phyloP scores from a whole-genome alignment of 768 basidiomycete genomes.

The Rhodotorula graminis region DNA sequence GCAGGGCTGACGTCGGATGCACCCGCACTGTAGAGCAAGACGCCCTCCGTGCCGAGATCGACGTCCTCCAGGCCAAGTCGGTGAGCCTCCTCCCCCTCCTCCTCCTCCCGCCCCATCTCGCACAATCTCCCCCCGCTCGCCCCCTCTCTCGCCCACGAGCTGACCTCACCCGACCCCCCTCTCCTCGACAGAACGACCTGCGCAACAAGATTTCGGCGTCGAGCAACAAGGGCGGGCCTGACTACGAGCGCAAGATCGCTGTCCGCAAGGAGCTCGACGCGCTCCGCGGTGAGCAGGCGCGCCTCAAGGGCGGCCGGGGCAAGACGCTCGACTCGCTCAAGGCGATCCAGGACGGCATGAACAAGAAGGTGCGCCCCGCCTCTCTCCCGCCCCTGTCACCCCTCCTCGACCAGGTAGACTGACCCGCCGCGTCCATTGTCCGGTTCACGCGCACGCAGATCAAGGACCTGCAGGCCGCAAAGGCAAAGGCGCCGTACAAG shows the following conservation, averaged over 20 bases:
- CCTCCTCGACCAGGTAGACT: too few relatives aligned
- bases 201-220: conserved; percentile 69
- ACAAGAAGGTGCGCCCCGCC: conserved; percentile 79
- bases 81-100: conserved; percentile 53
- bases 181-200: conserved; percentile 56
- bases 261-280: conserved; percentile 76
- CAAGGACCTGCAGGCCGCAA: conserved; percentile 78
- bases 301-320: conserved; percentile 62
- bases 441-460: conserved; percentile 55
- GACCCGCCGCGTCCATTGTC: too few relatives aligned
- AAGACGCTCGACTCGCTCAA: conserved; percentile 77
- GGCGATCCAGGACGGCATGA: conserved; percentile 65
- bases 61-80: conserved; percentile 68
- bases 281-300: conserved; percentile 72
- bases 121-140: conserved; percentile 4
- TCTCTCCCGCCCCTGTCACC: too few relatives aligned
- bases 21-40: conserved; percentile 54
- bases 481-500: conserved; percentile 72
- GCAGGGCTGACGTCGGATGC: background rate
- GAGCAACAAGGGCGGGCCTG: conserved; percentile 55
- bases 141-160: background rate
- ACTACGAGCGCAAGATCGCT: conserved; percentile 64
- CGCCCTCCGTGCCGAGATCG: conserved; percentile 74
- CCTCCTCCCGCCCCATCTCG: background rate
- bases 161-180: background rate